A percentile compares a stretch with the other conserved stretches of the same genome.
Conservation (phyloP, 805 yeast genomes). For the Lipomyces spencermartinsiae region DNA sequence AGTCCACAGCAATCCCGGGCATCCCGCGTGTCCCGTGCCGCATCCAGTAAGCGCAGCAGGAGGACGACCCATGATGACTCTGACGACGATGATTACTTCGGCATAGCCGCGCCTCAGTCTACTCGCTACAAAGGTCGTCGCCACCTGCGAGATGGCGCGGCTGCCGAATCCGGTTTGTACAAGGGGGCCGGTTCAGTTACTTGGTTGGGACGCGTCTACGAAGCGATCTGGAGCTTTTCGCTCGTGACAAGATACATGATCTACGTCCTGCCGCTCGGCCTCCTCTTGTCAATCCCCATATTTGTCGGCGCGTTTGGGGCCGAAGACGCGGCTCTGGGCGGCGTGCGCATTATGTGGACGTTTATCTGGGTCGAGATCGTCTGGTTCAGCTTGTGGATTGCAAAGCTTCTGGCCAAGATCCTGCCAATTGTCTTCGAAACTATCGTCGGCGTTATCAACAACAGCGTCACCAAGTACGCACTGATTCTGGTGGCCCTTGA, state of each 20-base stretch:
- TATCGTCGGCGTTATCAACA: constrained; percentile 45
- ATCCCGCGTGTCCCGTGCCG: background rate
- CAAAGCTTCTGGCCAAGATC: constrained; percentile 46
- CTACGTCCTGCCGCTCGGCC: constrained; percentile 50
- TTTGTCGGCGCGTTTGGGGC: constrained; percentile 49
- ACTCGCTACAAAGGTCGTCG: constrained; percentile 5
- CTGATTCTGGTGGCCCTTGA: constrained; percentile 48
- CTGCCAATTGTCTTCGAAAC: constrained; percentile 44
- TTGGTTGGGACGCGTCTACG: constrained; percentile 15
- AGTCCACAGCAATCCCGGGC: background rate
- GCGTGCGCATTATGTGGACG: constrained; percentile 48
- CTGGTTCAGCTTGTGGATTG: constrained; percentile 49
- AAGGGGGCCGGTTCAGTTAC: constrained; percentile 2
- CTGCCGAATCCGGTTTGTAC: background rate
- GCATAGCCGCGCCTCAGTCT: background rate
- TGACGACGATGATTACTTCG: background rate
- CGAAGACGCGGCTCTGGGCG: constrained; percentile 45
- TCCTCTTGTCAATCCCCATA: constrained; percentile 48
- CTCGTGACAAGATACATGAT: constrained; percentile 46
- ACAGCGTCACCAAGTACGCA: constrained; percentile 44
- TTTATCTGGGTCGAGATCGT: constrained; percentile 51
- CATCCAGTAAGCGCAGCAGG: background rate
- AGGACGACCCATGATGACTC: background rate
- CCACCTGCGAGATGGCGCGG: background rate
- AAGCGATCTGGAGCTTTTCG: constrained; percentile 23